Conservation (phyloP, 495 filamentous ascomycete genomes). For the Chaetomidium leptoderma region DNA sequence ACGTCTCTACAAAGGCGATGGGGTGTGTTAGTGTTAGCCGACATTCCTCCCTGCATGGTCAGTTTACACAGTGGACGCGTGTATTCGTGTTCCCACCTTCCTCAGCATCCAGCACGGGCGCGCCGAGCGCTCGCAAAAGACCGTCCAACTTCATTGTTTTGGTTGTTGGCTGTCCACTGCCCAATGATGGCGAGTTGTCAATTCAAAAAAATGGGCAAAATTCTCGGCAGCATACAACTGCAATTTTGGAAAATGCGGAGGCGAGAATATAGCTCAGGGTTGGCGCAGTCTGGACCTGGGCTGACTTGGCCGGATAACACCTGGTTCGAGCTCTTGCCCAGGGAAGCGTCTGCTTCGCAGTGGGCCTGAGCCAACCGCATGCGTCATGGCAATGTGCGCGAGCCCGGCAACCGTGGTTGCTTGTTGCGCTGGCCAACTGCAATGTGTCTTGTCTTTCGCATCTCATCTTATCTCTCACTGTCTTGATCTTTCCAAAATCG, state of each 20-base stretch:
- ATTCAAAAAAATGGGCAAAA: not conserved
- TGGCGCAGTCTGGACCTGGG: conserved; percentile 8
- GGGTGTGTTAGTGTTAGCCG: conserved; percentile 7
- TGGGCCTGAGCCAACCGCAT: not conserved
- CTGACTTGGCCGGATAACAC: not conserved
- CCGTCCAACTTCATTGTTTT: conserved; percentile 32
- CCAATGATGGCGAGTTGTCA: not conserved
- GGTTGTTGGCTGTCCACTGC: not conserved
- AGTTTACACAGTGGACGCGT: not conserved
- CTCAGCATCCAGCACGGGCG: conserved; percentile 39
- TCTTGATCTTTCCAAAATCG: too few relatives aligned
- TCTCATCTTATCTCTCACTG: too few relatives aligned
- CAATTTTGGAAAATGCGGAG: conserved; percentile 18
- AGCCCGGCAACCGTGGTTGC: too few relatives aligned
- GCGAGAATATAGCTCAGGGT: conserved; percentile 5
- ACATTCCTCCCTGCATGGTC: not conserved
- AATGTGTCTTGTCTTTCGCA: too few relatives aligned
- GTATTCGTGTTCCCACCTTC: conserved; percentile 16
- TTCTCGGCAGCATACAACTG: conserved; percentile 2
- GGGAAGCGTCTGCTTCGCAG: not conserved
- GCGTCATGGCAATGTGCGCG: not conserved
- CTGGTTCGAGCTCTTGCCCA: too few relatives aligned
- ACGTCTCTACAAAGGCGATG: conserved; percentile 60
- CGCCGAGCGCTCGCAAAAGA: conserved; percentile 39
- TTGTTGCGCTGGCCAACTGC: too few relatives aligned